A percentile compares a stretch with the other conserved stretches of the same genome.
Evolutionary conservation across 371 early-diverging fungal genomes (phyloP).

Genomic region (Dichotomocladium elegans): DNA sequence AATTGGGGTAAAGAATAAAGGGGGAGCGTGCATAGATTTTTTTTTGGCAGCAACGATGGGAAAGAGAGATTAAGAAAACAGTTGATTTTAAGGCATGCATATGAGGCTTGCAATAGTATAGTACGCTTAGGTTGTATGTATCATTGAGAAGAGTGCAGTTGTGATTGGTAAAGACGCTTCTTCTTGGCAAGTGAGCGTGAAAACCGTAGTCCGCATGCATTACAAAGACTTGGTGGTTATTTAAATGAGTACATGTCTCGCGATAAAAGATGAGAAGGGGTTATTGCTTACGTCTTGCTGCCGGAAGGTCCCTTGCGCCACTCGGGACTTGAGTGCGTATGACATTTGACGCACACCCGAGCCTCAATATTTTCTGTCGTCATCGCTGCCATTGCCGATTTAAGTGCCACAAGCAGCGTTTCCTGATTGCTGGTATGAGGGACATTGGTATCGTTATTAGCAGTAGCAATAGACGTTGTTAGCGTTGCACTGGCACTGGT

Average conservation of each 20-base stretch:
- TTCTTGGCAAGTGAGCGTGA: no score
- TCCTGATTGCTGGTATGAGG: not conserved
- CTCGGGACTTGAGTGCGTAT: constrained; percentile 69
- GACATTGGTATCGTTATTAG: not conserved
- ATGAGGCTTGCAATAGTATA: no score
- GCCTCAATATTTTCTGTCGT: constrained; percentile 16
- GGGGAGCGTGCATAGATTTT: no score
- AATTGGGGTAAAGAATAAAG: no score
- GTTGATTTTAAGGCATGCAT: no score
- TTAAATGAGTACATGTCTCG: not conserved
- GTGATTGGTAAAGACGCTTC: no score
- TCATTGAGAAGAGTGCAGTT: no score
- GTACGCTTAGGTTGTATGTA: no score
- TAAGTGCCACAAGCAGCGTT: not conserved
- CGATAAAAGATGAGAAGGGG: not conserved
- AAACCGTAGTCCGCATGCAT: constrained; percentile 76
- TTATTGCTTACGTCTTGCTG: constrained; percentile 64
- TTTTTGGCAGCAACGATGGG: no score
- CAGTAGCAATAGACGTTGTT: not conserved
- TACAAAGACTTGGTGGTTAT: constrained; percentile 54
- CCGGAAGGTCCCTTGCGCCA: constrained; percentile 79
- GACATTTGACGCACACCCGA: constrained; percentile 59
- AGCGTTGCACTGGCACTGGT: constrained; percentile 1
- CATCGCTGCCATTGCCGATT: not conserved
- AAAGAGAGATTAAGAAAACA: no score